Conservation (phyloP, 2,329 filamentous ascomycete genomes). For the Botryotinia narcissicola region DNA sequence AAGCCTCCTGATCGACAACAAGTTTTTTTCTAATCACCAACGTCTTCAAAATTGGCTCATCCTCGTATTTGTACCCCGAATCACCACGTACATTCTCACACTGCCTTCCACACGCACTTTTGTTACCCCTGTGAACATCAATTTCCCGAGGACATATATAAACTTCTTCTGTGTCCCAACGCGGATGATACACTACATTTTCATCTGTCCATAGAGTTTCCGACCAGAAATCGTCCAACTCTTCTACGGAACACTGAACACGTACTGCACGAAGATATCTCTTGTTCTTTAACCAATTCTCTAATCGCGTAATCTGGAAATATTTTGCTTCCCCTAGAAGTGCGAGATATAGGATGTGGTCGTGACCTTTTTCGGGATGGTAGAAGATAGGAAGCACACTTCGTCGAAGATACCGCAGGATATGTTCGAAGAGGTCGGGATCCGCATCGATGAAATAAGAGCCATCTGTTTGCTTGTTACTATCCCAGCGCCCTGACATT, state of each 20-base stretch:
- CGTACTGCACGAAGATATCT: slow-evolving; percentile 20
- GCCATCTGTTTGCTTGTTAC: slow-evolving; percentile 35
- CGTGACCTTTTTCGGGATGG: slow-evolving; percentile 34
- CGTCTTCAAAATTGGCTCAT: not conserved
- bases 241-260: slow-evolving; percentile 17
- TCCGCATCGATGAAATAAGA: slow-evolving; percentile 44
- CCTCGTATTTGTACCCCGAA: not conserved
- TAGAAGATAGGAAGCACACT: slow-evolving; percentile 41
- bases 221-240: not conserved
- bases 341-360: slow-evolving; percentile 39
- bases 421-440: slow-evolving; percentile 39
- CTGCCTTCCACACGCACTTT: slow-evolving; percentile 4
- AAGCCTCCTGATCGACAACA: slow-evolving; percentile 6
- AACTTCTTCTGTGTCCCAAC: slow-evolving; percentile 40
- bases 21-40: not conserved
- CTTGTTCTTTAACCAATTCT: slow-evolving; percentile 33
- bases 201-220: not conserved
- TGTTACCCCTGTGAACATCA: slow-evolving; percentile 23
- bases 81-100: not conserved
- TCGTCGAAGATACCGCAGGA: slow-evolving; percentile 40
- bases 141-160: slow-evolving; percentile 41
- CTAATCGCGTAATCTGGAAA: slow-evolving; percentile 38
- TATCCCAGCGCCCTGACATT: slow-evolving; percentile 32
- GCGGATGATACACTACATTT: slow-evolving; percentile 7
- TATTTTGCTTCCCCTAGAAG: slow-evolving; percentile 40